These are phyloP conservation scores for Tephrocybe sp. DNA, from an alignment of 768 basidiomycete genomes.

Conservation along the genomic window DNA sequence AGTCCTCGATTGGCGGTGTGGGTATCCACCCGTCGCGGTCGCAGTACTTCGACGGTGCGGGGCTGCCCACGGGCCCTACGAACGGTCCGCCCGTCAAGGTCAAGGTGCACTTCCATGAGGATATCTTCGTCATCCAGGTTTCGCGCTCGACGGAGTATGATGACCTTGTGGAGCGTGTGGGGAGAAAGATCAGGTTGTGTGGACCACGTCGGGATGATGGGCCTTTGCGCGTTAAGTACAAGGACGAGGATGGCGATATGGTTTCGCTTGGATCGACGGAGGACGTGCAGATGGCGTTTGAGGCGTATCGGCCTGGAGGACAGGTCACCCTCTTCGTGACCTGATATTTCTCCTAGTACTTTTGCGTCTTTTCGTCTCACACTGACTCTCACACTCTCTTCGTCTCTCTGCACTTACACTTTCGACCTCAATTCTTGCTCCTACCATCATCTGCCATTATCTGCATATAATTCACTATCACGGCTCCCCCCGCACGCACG, in stretches of 20 bases:
- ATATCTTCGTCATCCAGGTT: conserved; percentile 94
- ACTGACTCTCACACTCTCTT: neutral
- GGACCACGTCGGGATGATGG: conserved; percentile 78
- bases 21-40: conserved; percentile 55
- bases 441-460: conserved; percentile 7
- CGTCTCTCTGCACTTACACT: neutral
- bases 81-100: conserved; percentile 69
- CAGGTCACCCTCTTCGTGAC: conserved; percentile 83
- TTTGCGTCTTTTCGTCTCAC: conserved; percentile 13
- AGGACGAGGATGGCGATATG: conserved; percentile 91
- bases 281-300: conserved; percentile 94
- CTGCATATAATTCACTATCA: conserved; percentile 11
- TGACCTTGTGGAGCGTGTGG: conserved; percentile 87
- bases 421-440: neutral
- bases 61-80: conserved; percentile 14
- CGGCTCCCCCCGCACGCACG: neutral
- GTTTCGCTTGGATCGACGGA: conserved; percentile 87
- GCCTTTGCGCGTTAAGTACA: conserved; percentile 85
- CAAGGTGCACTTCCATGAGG: conserved; percentile 93
- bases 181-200: conserved; percentile 90
- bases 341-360: conserved; percentile 34
- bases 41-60: conserved; percentile 43
- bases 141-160: conserved; percentile 74
- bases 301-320: conserved; percentile 74
- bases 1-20: conserved; percentile 68